These are phyloP conservation scores for Elsinoe arachidis DNA, from an alignment of 2,329 filamentous ascomycete species.

Conservation along the genomic window DNA sequence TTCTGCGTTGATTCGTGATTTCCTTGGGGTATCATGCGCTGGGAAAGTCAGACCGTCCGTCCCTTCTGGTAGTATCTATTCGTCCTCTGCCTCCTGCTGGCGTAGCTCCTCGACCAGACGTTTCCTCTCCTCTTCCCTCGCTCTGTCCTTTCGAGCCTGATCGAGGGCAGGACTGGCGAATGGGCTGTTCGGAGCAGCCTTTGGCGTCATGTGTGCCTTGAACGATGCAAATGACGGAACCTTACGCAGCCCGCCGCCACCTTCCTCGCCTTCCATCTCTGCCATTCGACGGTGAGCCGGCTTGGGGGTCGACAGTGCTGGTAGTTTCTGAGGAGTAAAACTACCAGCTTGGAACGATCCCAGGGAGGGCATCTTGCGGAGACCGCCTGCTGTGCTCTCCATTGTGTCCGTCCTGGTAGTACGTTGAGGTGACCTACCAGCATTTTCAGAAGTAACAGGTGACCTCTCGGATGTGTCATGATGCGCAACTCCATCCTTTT, in stretches of 20 bases:
- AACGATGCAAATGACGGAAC: constrained; percentile 38
- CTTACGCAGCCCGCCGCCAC: constrained; percentile 23
- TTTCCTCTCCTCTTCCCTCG: constrained; percentile 38
- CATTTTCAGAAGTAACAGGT: too few relatives aligned
- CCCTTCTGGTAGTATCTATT: not conserved
- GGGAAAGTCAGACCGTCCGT: not conserved
- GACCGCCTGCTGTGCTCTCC: not conserved
- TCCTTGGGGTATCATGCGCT: too few relatives aligned
- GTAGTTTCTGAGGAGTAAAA: too few relatives aligned
- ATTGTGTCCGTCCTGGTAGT: too few relatives aligned
- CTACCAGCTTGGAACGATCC: too few relatives aligned
- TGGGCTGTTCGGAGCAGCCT: constrained; percentile 14
- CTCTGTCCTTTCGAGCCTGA: constrained; percentile 37
- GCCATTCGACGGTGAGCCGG: not conserved
- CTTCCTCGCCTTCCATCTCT: not conserved
- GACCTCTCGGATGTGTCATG: too few relatives aligned
- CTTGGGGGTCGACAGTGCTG: too few relatives aligned
- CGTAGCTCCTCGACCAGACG: constrained; percentile 37
- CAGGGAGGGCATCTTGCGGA: not conserved
- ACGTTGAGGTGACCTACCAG: too few relatives aligned
- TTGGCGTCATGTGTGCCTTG: constrained; percentile 23
- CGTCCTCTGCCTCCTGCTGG: constrained; percentile 24
- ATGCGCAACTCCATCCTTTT: not conserved
- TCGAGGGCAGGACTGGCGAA: constrained; percentile 28
- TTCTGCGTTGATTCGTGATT: too few relatives aligned